Conservation (phyloP, 371 early-diverging fungal species). For the Capillidium heterosporum region DNA sequence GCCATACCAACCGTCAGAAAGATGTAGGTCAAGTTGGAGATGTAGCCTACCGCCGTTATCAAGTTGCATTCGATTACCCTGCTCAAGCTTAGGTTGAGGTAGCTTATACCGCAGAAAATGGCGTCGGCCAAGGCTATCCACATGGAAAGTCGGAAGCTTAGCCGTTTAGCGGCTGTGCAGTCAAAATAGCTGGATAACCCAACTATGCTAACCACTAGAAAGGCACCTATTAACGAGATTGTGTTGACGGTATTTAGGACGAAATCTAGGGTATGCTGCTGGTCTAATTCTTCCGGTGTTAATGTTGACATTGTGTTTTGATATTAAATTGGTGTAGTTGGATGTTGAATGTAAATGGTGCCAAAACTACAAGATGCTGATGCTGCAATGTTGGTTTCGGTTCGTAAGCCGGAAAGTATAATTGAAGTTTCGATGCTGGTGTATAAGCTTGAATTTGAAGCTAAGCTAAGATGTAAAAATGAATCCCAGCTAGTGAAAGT, state of each 20-base stretch:
- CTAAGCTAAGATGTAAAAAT: too few species aligned
- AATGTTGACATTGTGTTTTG: too few species aligned
- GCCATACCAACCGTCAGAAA: constrained; percentile 6
- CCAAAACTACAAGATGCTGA: too few species aligned
- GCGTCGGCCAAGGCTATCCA: constrained; percentile 5
- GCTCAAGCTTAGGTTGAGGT: not conserved
- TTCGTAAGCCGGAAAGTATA: too few species aligned
- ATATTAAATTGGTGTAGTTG: too few species aligned
- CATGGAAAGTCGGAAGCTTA: constrained; percentile 1
- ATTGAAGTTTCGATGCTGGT: too few species aligned
- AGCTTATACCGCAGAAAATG: constrained; percentile 2
- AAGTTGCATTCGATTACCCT: not conserved
- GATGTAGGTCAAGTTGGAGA: constrained; percentile 3
- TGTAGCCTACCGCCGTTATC: constrained; percentile 3
- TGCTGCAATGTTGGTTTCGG: too few species aligned
- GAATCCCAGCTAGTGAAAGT: too few species aligned
- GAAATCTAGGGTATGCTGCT: not conserved
- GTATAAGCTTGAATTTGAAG: too few species aligned
- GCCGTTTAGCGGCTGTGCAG: constrained; percentile 2
- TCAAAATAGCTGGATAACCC: not conserved
- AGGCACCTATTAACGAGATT: constrained; percentile 2
- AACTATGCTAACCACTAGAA: constrained; percentile 2
- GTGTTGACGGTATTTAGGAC: constrained; percentile 3
- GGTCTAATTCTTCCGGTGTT: too few species aligned
- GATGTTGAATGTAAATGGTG: too few species aligned